phyloP scores from a whole-genome alignment of 2,329 filamentous ascomycete genomes.

The Keithomyces neogunnii region DNA sequence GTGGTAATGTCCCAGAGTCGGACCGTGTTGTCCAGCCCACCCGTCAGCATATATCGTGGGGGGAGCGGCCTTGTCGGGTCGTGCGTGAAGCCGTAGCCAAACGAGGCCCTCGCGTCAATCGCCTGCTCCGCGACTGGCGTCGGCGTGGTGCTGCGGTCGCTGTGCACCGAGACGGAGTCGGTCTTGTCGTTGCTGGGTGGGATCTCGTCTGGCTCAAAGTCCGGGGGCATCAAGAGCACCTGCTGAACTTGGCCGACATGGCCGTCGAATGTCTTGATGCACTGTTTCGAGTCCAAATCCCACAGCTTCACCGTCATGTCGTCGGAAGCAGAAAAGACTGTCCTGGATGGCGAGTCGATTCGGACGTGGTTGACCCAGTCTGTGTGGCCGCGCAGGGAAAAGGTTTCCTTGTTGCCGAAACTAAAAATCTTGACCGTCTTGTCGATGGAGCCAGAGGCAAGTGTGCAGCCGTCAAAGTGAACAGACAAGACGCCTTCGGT shows the following conservation, averaged over 20 bases:
- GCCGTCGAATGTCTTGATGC: constrained; percentile 71
- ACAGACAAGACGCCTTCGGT: constrained; percentile 76
- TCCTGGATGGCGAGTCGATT: constrained; percentile 73
- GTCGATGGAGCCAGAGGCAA: constrained; percentile 86
- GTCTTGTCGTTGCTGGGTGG: constrained; percentile 34
- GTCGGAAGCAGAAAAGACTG: constrained; percentile 86
- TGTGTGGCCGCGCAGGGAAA: constrained; percentile 70
- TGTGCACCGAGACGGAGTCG: constrained; percentile 45
- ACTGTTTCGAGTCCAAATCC: constrained; percentile 79
- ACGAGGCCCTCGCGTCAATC: constrained; percentile 42
- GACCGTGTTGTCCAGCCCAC: constrained; percentile 83
- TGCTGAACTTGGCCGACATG: constrained; percentile 96
- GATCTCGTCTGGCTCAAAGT: constrained; percentile 79
- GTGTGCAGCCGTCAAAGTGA: constrained; percentile 75
- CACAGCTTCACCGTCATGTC: constrained; percentile 87
- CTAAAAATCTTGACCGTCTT: constrained; percentile 89
- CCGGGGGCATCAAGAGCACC: constrained; percentile 71
- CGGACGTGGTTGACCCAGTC: constrained; percentile 98
- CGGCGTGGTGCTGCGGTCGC: constrained; percentile 36
- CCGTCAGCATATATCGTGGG: constrained; percentile 86
- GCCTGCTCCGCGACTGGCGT: constrained; percentile 20
- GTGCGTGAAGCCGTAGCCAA: constrained; percentile 54
- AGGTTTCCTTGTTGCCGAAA: constrained; percentile 75
- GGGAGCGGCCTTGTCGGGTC: constrained; percentile 60
- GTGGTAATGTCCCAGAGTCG: constrained; percentile 84